phyloP scores from a whole-genome alignment of 257 asterid genomes.

The Nicotiana knightiana region DNA sequence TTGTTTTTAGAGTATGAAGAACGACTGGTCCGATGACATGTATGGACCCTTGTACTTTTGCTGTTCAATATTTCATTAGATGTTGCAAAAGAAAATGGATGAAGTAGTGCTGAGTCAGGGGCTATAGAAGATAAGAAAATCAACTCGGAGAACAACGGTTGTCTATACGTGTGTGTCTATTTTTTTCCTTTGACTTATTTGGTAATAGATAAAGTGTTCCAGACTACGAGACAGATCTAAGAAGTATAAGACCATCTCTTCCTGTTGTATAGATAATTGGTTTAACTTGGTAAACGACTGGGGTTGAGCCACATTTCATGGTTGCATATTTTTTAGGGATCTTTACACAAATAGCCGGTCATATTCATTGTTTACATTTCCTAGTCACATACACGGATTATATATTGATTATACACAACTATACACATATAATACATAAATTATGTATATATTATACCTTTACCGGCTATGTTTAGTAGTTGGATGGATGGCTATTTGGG shows the following conservation, averaged over 20 bases:
- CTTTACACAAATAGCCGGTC: no score
- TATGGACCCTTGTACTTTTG: neutral
- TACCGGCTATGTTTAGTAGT: no score
- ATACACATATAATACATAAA: no score
- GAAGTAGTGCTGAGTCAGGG: neutral
- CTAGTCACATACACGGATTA: no score
- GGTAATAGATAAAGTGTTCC: neutral
- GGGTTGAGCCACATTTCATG: neutral
- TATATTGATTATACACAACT: no score
- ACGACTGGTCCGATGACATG: neutral
- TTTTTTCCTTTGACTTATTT: neutral
- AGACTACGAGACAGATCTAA: neutral
- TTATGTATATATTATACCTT: no score
- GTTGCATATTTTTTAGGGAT: neutral
- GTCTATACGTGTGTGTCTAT: neutral
- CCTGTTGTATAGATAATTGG: neutral
- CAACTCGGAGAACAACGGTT: neutral
- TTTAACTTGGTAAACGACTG: neutral
- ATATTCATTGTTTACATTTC: no score
- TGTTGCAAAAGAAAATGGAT: neutral
- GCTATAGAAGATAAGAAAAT: neutral
- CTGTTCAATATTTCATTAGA: neutral
- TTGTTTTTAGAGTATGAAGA: neutral
- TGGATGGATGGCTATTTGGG: no score
- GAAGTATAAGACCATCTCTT: neutral